Base-by-base conservation (phyloP, 352 stramenopile genomes). In the Globisporangium camurandrum region DNA sequence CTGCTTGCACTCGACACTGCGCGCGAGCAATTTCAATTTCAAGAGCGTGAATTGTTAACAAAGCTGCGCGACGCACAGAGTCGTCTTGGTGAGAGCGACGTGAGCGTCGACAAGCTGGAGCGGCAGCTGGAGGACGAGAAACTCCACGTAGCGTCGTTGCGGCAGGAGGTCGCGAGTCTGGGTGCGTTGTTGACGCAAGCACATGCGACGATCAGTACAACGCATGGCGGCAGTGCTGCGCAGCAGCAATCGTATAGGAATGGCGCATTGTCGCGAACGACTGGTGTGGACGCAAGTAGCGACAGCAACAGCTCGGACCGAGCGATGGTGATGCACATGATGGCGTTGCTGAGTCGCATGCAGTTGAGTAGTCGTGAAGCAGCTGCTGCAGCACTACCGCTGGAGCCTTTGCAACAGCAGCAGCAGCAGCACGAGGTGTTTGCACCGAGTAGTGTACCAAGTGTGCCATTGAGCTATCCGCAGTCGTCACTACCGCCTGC, bases 41-140 rank as follows among this genome's bases (percentile, higher is more conserved):
- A 80, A 30, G 76, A 89, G 47, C 72, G 77, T n/a, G 69, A 87
- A 37, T 26, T 88, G 11, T 22, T 81, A 3, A 45, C 28, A 1
- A 73, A 82, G 36, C 27, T 83, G 0, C 62, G 67, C 4, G 76
- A 88, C 1, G 31, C 83, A 3, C 66, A 81, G 28, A 74, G 51
- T 23, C 72, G 64, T 7, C 42, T 86, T 4, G 71, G 55, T 0
- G 75, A 86, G 46, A 67, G 60, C 20, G 76, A 93, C 39, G 73
- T 76, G 0, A 34, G 40, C 1, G 63, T 59, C 1, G 67, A 85
- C 24, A 86, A 83, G 26, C 88, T 71, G 34, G 71, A 81, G 30
- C 79, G 54, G 3, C 79, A 91, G 54, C 84, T 75, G 37, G 82
- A 93, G 46, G 82, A 91, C 44, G 82, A 93, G 50, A 78, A 78